A percentile compares a stretch with the other conserved stretches of the same genome.
Conservation (phyloP, 345 rosid genomes). For the Murraya paniculata region DNA sequence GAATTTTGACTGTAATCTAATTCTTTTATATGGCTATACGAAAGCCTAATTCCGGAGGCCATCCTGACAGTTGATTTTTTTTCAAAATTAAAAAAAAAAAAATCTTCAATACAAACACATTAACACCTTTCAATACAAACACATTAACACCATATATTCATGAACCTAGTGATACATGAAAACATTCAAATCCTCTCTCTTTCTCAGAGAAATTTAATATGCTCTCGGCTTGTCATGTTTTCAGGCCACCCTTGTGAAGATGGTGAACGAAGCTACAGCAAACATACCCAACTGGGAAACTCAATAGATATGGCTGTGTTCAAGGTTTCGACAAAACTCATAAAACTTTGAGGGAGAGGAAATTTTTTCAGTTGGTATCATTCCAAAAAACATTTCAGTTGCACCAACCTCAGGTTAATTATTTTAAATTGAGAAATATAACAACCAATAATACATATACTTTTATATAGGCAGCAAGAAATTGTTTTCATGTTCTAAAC, state of each 20-base stretch:
- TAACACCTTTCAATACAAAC: neutral
- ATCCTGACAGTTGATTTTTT: no score
- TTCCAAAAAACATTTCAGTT: neutral
- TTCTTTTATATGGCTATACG: neutral
- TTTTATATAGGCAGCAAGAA: neutral
- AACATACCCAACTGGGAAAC: conserved; percentile 72
- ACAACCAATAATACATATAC: neutral
- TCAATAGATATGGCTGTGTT: conserved; percentile 3
- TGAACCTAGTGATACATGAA: neutral
- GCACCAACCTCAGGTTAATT: conserved; percentile 5
- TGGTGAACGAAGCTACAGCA: conserved; percentile 80
- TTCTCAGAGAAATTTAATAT: neutral
- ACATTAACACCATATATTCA: neutral
- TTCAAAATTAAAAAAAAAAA: no score
- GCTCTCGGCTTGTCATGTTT: neutral
- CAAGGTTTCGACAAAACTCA: neutral
- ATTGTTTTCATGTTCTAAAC: neutral
- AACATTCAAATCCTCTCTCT: neutral
- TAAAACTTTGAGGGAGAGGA: neutral
- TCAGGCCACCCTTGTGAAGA: conserved; percentile 82
- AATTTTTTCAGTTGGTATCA: neutral
- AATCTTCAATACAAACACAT: neutral
- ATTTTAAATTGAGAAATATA: neutral
- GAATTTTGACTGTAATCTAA: neutral
- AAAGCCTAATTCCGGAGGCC: neutral